Conservation (phyloP, 2,329 filamentous ascomycete genomes). For the Meredithiella fracta region DNA sequence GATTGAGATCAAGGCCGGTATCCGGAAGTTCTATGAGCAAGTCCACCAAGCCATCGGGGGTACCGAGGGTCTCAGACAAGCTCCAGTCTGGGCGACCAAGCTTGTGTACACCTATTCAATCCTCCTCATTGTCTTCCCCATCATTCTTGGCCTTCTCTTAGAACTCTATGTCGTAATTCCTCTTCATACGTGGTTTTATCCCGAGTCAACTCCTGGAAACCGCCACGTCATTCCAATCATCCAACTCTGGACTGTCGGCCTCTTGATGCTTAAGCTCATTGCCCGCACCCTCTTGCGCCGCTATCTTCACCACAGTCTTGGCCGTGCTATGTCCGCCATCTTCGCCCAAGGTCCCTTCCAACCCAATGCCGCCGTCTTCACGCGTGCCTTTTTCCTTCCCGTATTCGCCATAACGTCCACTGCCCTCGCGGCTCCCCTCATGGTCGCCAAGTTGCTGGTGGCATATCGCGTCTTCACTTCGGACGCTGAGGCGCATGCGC, state of each 20-base stretch:
- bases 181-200: constrained; percentile 59
- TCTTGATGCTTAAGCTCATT: constrained; percentile 74
- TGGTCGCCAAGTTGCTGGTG: constrained; percentile 21
- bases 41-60: neutral
- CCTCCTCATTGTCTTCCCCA: constrained; percentile 63
- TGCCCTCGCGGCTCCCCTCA: constrained; percentile 46
- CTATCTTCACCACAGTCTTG: constrained; percentile 39
- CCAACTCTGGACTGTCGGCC: constrained; percentile 84
- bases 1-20: constrained; percentile 17
- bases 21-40: neutral
- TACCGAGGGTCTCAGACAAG: neutral
- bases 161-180: constrained; percentile 84
- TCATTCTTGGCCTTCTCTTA: constrained; percentile 60
- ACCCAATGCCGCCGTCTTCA: constrained; percentile 64
- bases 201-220: constrained; percentile 18
- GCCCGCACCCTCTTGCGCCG: constrained; percentile 27
- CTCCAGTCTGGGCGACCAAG: constrained; percentile 14
- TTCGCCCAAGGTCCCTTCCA: constrained; percentile 59
- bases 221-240: constrained; percentile 67
- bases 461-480: constrained; percentile 9
- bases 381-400: constrained; percentile 73
- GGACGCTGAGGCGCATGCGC: constrained; percentile 16
- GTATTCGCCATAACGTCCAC: constrained; percentile 42
- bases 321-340: constrained; percentile 58
- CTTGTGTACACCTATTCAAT: constrained; percentile 61